Evolutionary conservation across 1,284 basidiomycete species (phyloP), one percentile per base, ranked within the genome.

Genomic region (Cutaneotrichosporon dermatis): DNA sequence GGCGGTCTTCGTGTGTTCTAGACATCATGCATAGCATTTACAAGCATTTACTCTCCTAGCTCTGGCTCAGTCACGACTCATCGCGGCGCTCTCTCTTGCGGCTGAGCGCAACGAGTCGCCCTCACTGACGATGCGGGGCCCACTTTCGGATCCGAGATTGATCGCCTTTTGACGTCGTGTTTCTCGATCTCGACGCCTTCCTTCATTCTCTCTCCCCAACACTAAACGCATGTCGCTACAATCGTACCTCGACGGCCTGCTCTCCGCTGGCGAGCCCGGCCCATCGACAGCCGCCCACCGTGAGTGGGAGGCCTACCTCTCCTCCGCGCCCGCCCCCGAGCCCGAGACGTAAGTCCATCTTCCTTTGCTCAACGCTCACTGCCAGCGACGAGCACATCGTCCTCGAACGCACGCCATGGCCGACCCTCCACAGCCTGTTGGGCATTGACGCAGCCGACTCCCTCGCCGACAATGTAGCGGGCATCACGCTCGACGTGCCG

Each of bases 1-100:
- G 62, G 59, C 6, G 59, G 62, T 0, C 62, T 64, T 25, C 53
- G 44, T 34, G 51, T 64, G 46, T 64, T 64, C 52, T 64, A 55
- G 46, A 16, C 37, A 40, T 25, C 25, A 25, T 46, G 35, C 43
- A 40, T 54, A 15, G 50, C 13, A 51, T 51, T 35, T 40, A 45
- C 25, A 25, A 25, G 25, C 25, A 11, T 45, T 34, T 39, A 36
- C 25, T 51, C 13, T 40, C 12, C 50, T 12, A 33, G 25, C 25
- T 25, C 25, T 25, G 25, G 25, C 25, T 25, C 25, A 25, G 25
- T 25, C 25, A 25, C 25, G 25, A 25, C 25, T 25, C 25, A 25
- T 25, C 25, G 25, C 25, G 25, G 25, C 25, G 25, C 25, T 25
- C 25, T 25, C 25, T 25, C 25, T 25, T 25, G 25, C 25, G 25